Base-by-base conservation (phyloP, 2,329 filamentous ascomycete genomes). In the Golovinomyces cichoracearum region DNA sequence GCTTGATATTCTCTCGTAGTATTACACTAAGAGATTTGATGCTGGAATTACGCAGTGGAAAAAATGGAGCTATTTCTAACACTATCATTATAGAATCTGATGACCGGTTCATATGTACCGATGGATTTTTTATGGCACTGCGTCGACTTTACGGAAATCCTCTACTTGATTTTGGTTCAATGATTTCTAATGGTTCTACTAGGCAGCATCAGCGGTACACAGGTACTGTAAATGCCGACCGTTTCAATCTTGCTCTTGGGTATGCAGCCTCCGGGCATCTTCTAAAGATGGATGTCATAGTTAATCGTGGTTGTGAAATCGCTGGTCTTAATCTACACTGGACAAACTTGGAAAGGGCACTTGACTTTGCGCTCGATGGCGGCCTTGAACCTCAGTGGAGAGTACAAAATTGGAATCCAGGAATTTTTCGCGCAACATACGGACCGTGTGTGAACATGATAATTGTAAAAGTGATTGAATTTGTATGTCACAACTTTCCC, bases 241-340 rank as follows among this genome's bases (percentile, higher is more conserved):
- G 65, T 19, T 67, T 74, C 50, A 63, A 68, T 27, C 72, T 73
- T 52, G 70, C 70, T n/a, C 62, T 83, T 19, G 73, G 74, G 22
- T 80, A 80, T 56, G 70, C 76, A 42, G 74, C 76, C 23, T 71
- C 75, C 4, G 78, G 76, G 0, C 65, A 71, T 46, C 63, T 74
- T 35, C 64, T 83, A 15, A 64, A 66, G 37, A 69, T 78, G 57
- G 65, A 64, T 2, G 66, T 68, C 22, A 67, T 81, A 23, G 64
- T 71, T 10, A 61, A 66, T 42, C 70, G 73, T 31, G 78, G 76
- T 31, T 63, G 78, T 23, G 70, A 74, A 45, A 67, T 79, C 51
- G 75, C 74, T 1, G 65, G 68, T 31, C 66, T 68, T 48, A 65
- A 75, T 4, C 57, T 82, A 38, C 68, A 66, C 51, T 81, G 76